phyloP scores from a whole-genome alignment of 805 yeast genomes.

The Monosporozyma servazzii region DNA sequence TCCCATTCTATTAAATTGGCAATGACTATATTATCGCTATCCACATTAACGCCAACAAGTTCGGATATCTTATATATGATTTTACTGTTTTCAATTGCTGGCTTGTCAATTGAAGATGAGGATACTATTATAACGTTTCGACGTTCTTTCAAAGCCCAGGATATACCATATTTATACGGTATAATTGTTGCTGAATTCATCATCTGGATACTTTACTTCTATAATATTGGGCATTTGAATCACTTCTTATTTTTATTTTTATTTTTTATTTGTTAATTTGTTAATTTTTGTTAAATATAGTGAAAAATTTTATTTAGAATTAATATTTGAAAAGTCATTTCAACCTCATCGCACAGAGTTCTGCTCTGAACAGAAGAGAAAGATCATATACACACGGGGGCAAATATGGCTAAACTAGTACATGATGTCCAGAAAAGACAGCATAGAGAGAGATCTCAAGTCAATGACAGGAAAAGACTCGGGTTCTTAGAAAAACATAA shows the following conservation, averaged over 20 bases:
- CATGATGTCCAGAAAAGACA: constrained; percentile 94
- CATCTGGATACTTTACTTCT: not conserved
- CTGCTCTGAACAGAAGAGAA: not conserved
- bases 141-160: not conserved
- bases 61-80: not conserved
- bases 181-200: not conserved
- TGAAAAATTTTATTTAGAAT: not conserved
- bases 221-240: not conserved
- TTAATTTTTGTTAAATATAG: not conserved
- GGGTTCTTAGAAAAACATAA: constrained; percentile 92
- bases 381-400: too few species aligned
- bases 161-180: not conserved
- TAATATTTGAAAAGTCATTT: not conserved
- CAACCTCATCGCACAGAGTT: not conserved
- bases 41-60: not conserved
- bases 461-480: constrained; percentile 56
- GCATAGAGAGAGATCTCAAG: constrained; percentile 90
- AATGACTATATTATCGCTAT: constrained; percentile 1
- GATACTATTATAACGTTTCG: not conserved
- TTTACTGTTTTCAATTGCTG: not conserved
- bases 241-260: too few species aligned
- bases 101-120: too few species aligned
- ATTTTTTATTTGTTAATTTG: not conserved
- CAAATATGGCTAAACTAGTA: constrained; percentile 61
- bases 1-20: constrained; percentile 13